A percentile compares a stretch with the other conserved stretches of the same genome.
These are phyloP conservation scores for Staphylotrichum longicolle DNA, from an alignment of 495 filamentous ascomycete species.

Conservation along the genomic window DNA sequence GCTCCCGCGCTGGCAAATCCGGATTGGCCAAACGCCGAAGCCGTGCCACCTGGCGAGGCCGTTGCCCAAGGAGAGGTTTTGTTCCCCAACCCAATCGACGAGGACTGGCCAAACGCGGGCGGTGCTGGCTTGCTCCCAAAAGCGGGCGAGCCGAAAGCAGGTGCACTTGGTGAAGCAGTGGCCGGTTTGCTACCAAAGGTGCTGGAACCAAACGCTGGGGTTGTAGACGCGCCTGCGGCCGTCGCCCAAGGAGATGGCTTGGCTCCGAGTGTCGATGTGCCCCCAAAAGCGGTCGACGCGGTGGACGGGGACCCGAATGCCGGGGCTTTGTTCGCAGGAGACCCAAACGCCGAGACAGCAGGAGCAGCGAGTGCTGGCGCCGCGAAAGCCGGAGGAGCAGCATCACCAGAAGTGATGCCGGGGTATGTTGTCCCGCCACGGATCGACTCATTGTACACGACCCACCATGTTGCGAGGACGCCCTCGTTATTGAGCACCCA, in stretches of 20 bases:
- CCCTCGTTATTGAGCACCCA: constrained; percentile 90
- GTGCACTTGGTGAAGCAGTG: constrained; percentile 18
- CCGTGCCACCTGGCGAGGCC: constrained; percentile 28
- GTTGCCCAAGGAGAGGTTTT: constrained; percentile 45
- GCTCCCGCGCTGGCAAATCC: constrained; percentile 30
- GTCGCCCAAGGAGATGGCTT: constrained; percentile 44
- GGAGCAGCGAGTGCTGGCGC: constrained; percentile 29
- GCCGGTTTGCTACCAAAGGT: constrained; percentile 41
- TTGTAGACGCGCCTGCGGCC: constrained; percentile 28
- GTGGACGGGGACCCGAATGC: constrained; percentile 36
- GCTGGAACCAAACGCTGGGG: constrained; percentile 41
- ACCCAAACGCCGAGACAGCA: constrained; percentile 35
- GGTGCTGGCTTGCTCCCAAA: constrained; percentile 40
- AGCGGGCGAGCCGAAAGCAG: constrained; percentile 37
- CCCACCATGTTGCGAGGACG: constrained; percentile 80
- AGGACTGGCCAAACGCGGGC: constrained; percentile 55
- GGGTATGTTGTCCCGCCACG: constrained; percentile 67
- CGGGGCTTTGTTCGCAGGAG: constrained; percentile 23
- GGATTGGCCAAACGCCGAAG: constrained; percentile 43
- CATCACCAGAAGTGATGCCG: constrained; percentile 54
- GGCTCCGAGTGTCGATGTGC: constrained; percentile 38
- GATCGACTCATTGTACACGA: constrained; percentile 85
- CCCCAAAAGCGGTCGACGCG: constrained; percentile 39
- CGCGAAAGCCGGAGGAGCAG: constrained; percentile 29
- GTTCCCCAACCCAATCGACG: constrained; percentile 33